Evolutionary conservation across 495 filamentous ascomycete species (phyloP), one percentile per base, ranked within the genome.

Genomic region (Parathielavia appendiculata): DNA sequence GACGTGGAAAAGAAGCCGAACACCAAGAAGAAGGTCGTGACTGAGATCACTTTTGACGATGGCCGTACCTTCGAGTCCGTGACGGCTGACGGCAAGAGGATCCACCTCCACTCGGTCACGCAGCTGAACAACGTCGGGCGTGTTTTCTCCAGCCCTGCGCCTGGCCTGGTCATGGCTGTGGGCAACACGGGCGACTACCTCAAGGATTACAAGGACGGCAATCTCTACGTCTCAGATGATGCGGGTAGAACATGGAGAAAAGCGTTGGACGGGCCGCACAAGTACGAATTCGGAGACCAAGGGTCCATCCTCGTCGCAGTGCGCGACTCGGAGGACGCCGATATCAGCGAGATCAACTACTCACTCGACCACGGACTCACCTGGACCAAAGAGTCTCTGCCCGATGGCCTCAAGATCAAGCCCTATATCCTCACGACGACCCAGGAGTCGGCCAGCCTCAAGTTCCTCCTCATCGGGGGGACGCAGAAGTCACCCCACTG

Each of bases 71-170:
- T 90, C 60, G 78, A 86, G 52, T 32, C 61, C 2, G 63, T 77
- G 35, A 79, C 69, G 51, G 67, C 71, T 12, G 77, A 67, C 35
- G 76, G 92, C 59, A 88, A 88, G 57, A 53, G 69, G 34, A 77
- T 98, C 35, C 90, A 98, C 70, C 78, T 98, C 2, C 92, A 97
- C 68, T 96, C 92, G 0, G 86, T 96, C 54, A 96, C 93, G 6
- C 80, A 90, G 30, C 77, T 89, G 58, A 76, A 77, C 23, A 92
- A 93, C 66, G 76, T 85, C 40, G 92, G 92, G 1, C 83, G 85
- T n/a, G 85, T 97, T 41, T 97, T 91, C 69, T 96, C 93, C 0
- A 97, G 90, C 65, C 89, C 89, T 0, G 92, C 93, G 1, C 93
- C 93, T 5, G 93, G 93, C 17, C 71, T 98, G 45, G 82, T 95